Evolutionary conservation across 208 protist species (phyloP), one percentile per base, ranked within the genome.

Genomic region (Perkinsela sp.): DNA sequence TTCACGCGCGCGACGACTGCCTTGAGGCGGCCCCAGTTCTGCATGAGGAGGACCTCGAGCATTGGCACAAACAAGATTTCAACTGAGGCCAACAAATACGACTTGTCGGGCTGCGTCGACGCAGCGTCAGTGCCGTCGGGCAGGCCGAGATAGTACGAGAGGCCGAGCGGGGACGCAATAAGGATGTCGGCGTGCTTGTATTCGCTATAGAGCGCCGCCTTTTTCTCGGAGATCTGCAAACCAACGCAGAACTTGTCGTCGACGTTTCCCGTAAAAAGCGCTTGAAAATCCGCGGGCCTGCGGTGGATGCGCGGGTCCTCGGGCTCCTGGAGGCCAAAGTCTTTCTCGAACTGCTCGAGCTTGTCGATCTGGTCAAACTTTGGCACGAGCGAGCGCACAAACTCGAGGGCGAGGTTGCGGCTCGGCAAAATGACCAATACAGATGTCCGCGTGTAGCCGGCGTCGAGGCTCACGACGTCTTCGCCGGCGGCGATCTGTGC

Each of bases 191-290:
- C 87, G 69, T 85, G 82, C 30, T 93, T 84, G 6, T 93, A 88
- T 69, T 92, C 82, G 22, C 88, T 67, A 73, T 91, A 94, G 32
- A 96, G 73, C 69, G 81, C 78, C 66, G 95, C 76, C 22, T 77
- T 74, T 29, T 76, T 79, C 30, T 78, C 76, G 72, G 83, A 76
- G 22, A 88, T 70, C 0, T 78, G 79, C 1, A 97, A 70, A 6
- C 93, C 93, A 6, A 96, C 78, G 70, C 85, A 86, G 79, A 96
- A 97, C 67, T 81, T 75, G 75, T 97, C 94, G 72, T 96, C 91
- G 66, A 91, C 92, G 76, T 97, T 96, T 67, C 93, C 93, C 32
- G 85, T 78, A 69, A 97, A 96, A 71, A 87, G 77, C 32, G 88
- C 72, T 73, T 88, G 80, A 72, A 88, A 96, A 70, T 95, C 91